Evolutionary conservation across 805 yeast species (phyloP).

Genomic region (Candida ascalaphidarum): DNA sequence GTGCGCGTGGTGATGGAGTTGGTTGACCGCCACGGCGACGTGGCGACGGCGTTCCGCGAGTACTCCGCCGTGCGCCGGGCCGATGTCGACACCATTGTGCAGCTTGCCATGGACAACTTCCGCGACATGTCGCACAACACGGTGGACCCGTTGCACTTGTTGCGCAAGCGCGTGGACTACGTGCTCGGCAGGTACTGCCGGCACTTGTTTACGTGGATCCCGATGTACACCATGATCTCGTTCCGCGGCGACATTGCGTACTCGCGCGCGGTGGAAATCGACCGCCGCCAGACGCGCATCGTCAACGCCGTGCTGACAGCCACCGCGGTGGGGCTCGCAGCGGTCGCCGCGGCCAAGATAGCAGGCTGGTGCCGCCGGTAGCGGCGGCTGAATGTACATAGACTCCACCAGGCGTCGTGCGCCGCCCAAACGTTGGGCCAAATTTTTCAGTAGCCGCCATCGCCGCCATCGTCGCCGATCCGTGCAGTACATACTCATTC

Average conservation of each 20-base stretch:
- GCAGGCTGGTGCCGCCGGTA: too few relatives aligned
- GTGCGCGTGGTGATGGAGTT: conserved; percentile 58
- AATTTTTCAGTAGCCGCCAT: too few relatives aligned
- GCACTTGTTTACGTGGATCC: conserved; percentile 52
- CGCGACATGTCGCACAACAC: conserved; percentile 84
- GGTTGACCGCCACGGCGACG: conserved; percentile 28
- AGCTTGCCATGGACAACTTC: conserved; percentile 74
- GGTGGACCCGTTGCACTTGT: conserved; percentile 45
- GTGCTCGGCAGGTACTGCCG: conserved; percentile 45
- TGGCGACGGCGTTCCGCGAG: conserved; percentile 40
- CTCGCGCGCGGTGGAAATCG: conserved; percentile 52
- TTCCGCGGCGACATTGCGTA: conserved; percentile 79
- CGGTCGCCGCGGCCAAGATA: conserved; percentile 1
- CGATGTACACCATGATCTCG: conserved; percentile 87
- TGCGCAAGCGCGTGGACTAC: conserved; percentile 64
- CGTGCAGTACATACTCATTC: too few relatives aligned
- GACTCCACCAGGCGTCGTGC: too few relatives aligned
- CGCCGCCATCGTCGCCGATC: too few relatives aligned
- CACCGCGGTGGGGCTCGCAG: conserved; percentile 1
- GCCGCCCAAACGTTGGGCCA: too few relatives aligned
- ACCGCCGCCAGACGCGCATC: conserved; percentile 46
- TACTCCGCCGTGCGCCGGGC: conserved; percentile 50
- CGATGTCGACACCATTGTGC: conserved; percentile 69
- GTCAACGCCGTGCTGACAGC: conserved; percentile 25
- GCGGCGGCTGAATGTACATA: too few relatives aligned